Evolutionary conservation across 257 asterid genomes (phyloP), one percentile per base, ranked within the genome.

Genomic region (Leonotis leonurus): DNA sequence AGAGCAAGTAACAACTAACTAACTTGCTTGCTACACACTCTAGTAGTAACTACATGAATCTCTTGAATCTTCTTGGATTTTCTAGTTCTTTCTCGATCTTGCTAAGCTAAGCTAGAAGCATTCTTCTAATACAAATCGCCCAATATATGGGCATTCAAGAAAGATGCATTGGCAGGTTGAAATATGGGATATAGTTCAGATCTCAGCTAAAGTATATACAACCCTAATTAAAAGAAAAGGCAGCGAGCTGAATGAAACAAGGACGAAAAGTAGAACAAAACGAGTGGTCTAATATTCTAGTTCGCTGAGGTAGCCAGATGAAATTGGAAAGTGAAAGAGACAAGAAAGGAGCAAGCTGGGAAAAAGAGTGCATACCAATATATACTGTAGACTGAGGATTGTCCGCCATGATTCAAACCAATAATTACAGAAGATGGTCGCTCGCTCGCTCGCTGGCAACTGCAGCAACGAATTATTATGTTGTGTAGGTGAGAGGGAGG

Each of bases 321-420:
- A 29, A 17, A 24, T 37, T 14, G 21, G 46, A 66, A 48, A 57
- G 37, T 6, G 2, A 71, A 13, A 39, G 46, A 27, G 49, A 56
- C 13, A 16, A 27, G 20, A 41, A 43, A 5, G n/a, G 10, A 56
- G 4, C 43, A 41, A 46, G 0, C 9, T 48, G 27, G 57, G 39
- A 43, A 43, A 37, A 27, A 64, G 5, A 50, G 36, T 10, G 10
- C 77, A 43, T 81, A 89, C 96, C 96, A 8, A 89, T 69, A 48
- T 85, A 89, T 57, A 89, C 72, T 27, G 87, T 69, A 55, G 78
- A 74, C 50, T 65, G 82, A 10, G 84, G 68, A 56, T 70, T 75
- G 24, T 79, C 85, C 41, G 90, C 83, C 95, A 88, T 85, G 70
- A 68, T 44, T 10, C 1, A 51, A 22, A 32, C 32, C 53, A 26